Evolutionary conservation across 495 filamentous ascomycete species (phyloP), one percentile per base, ranked within the genome.

Genomic region (Geoglossum glabrum): DNA sequence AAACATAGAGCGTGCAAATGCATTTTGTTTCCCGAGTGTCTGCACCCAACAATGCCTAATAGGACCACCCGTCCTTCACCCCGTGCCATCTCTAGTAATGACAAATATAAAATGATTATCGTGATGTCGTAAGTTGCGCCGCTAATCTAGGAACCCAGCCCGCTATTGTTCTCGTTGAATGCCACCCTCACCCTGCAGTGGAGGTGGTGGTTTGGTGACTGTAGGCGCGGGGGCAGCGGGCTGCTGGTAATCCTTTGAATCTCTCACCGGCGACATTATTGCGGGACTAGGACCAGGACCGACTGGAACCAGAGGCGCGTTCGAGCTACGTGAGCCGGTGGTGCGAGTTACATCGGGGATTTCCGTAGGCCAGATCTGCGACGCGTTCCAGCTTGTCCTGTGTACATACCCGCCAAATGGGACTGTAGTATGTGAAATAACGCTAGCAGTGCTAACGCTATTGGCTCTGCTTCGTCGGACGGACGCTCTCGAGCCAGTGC

Each of bases 341-440:
- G 40, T 19, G 19, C 40, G 40, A 45, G 17, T 21, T 21, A 4
- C 13, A 5, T 45, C 40, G 40, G 40, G n/a, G 23, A 21, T 19
- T 21, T 45, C 40, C n/a, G 40, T 45, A 21, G 40, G 10, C 40
- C 40, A 45, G 19, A 45, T 52, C 19, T 52, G 25, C 49, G 49
- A 52, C 38, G 52, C 19, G 19, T 52, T 60, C 59, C 59, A 60
- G 23, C 59, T 60, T 5, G 27, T 38, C 3, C 59, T 57, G 23
- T 60, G 59, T 10, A 60, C 59, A 23, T 40, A 54, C 23, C 33
- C 59, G 43, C 59, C 59, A 27, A 59, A 60, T 26, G 59, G 59
- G 7, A 60, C 51, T n/a, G 30, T 58, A 2, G 30, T 47, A 8
- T 30, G 26, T 4, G 54, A 47, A 31, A 17, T 27, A 13, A 17